Conservation (phyloP, 352 stramenopile genomes). For the Peronosclerospora sorghi region DNA sequence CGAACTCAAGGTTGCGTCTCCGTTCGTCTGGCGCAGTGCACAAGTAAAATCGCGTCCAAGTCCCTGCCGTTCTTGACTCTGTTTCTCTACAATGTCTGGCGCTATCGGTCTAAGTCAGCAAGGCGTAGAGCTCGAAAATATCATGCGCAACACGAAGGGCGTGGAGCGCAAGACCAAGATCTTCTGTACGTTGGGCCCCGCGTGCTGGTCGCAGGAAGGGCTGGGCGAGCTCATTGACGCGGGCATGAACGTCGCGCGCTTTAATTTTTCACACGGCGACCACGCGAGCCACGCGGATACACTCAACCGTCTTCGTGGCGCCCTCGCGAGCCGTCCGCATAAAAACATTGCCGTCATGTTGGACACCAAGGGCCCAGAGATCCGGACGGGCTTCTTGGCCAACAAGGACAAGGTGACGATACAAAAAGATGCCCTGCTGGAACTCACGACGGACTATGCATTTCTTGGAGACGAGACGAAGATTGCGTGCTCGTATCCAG, state of each 20-base stretch:
- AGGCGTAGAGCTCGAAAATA: constrained; percentile 27
- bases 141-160: constrained; percentile 18
- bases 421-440: constrained; percentile 40
- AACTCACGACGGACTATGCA: constrained; percentile 49
- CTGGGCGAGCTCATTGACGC: constrained; percentile 83
- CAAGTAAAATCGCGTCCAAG: neutral
- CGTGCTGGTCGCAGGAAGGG: constrained; percentile 89
- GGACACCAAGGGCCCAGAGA: constrained; percentile 95
- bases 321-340: constrained; percentile 46
- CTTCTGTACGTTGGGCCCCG: constrained; percentile 83
- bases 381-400: constrained; percentile 84
- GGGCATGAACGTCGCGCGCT: constrained; percentile 95
- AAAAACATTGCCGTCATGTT: constrained; percentile 88
- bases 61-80: neutral
- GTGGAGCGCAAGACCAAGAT: constrained; percentile 84
- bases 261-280: constrained; percentile 99
- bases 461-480: constrained; percentile 70
- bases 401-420: constrained; percentile 68
- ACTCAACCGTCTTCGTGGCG: constrained; percentile 50
- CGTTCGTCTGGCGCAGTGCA: too few relatives aligned
- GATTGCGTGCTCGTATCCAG: constrained; percentile 90
- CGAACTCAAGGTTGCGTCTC: too few relatives aligned
- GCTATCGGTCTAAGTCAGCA: constrained; percentile 23
- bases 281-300: constrained; percentile 77
- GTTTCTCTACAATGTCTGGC: constrained; percentile 11